A percentile compares a stretch with the other conserved stretches of the same genome.
These are phyloP conservation scores for Elongisporangium undulatum DNA, from an alignment of 352 stramenopile species.

Conservation along the genomic window DNA sequence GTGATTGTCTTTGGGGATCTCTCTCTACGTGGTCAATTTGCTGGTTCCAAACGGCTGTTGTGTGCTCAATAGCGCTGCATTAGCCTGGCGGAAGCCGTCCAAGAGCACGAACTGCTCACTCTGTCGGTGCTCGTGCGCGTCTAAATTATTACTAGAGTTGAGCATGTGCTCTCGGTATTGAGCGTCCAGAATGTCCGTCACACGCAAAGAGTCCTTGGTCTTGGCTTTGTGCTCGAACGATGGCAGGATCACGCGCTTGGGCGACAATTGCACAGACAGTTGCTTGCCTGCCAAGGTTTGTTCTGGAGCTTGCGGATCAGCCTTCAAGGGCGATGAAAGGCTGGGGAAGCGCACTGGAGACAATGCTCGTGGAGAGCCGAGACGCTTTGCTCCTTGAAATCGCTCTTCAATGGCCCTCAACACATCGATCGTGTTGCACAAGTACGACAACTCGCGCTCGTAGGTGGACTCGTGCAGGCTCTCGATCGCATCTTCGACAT, in stretches of 20 bases:
- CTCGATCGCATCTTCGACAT: constrained; percentile 43
- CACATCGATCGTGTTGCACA: constrained; percentile 51
- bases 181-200: constrained; percentile 37
- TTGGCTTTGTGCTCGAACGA: constrained; percentile 9
- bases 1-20: background rate
- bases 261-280: background rate
- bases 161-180: constrained; percentile 35
- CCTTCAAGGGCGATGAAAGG: constrained; percentile 16
- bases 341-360: constrained; percentile 21
- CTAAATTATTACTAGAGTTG: background rate
- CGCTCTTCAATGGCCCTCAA: constrained; percentile 15
- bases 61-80: constrained; percentile 28
- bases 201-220: constrained; percentile 6
- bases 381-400: constrained; percentile 6
- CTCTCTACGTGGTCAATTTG: background rate
- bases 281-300: background rate
- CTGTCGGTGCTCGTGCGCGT: constrained; percentile 12
- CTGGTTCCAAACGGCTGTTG: constrained; percentile 19
- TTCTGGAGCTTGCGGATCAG: background rate
- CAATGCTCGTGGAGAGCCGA: constrained; percentile 5
- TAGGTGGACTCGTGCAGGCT: constrained; percentile 49
- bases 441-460: constrained; percentile 51
- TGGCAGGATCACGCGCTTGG: constrained; percentile 16
- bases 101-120: constrained; percentile 13
- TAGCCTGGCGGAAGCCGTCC: constrained; percentile 44